Base-by-base conservation (phyloP, 805 yeast genomes). In the Metschnikowia hibisci region DNA sequence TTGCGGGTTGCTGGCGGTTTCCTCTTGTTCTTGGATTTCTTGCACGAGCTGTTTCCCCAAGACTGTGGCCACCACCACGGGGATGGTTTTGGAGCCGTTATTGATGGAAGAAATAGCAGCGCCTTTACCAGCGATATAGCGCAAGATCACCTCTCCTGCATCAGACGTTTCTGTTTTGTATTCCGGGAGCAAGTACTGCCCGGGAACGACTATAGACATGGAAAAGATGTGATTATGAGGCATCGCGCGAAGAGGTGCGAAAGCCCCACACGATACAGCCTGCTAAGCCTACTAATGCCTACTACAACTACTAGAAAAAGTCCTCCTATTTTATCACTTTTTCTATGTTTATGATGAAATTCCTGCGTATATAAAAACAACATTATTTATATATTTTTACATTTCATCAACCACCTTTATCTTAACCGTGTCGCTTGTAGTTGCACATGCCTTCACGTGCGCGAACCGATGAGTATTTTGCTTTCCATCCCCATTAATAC, bases 151-250 rank as follows among this genome's bases (percentile, higher is more conserved):
- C n/a, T 64, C 64, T 13, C 51, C 43, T 8, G 38, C 5, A 13
- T 53, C 48, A 4, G 54, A 57, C 13, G 48, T 51, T 11, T 47
- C 57, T 13, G 53, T 41, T 38, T 72, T 71, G 53, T 67, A 72
- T 6, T 73, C 66, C 1, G 93, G 90, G 14, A 81, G 74, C 18
- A 88, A 69, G 32, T 82, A 76, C 54, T 88, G 96, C 0, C 96
- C 96, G 1, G 96, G 96, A 16, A 60, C 49, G 22, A 57, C 64
- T 16, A 44, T 51, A 13, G 46, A 41, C 48, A 39, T 45, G 23
- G 32, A 33, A 41, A 35, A 40, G 43, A 40, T 29, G 40, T 20
- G 40, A 20, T 29, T 27, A 18, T 37, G 40, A 30, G 27, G 40
- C 40, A 37, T 37, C 40, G 40, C 40, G 40, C 33, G 25, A 35